These are phyloP conservation scores for Hymenoscyphus salicellus DNA, from an alignment of 2,329 filamentous ascomycete species.

Conservation along the genomic window DNA sequence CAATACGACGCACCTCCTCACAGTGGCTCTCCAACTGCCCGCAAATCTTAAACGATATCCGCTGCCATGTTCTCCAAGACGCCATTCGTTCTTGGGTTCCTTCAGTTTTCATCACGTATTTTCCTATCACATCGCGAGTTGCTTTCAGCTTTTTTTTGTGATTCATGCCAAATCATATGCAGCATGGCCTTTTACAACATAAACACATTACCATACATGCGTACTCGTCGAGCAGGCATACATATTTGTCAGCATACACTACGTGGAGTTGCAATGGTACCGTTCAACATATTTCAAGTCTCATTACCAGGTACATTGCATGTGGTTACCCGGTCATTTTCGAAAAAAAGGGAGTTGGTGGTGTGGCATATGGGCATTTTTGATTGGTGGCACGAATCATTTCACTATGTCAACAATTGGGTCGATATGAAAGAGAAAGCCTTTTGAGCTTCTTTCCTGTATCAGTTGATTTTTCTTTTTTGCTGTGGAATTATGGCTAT, in stretches of 20 bases:
- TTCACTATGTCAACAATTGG: slow-evolving; percentile 31
- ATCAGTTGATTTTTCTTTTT: slow-evolving; percentile 30
- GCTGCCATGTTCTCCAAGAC: neutral
- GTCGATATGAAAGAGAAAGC: slow-evolving; percentile 29
- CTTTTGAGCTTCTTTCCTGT: slow-evolving; percentile 30
- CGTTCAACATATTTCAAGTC: slow-evolving; percentile 32
- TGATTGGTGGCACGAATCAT: slow-evolving; percentile 30
- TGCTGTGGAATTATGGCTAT: slow-evolving; percentile 26
- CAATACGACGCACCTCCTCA: slow-evolving; percentile 34
- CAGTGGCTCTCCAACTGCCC: slow-evolving; percentile 32
- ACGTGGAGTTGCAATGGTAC: slow-evolving; percentile 28
- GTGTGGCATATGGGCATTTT: slow-evolving; percentile 26
- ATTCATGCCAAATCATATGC: slow-evolving; percentile 22
- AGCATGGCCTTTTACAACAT: slow-evolving; percentile 27
- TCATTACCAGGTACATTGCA: slow-evolving; percentile 30
- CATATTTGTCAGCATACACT: slow-evolving; percentile 32
- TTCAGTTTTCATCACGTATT: slow-evolving; percentile 3
- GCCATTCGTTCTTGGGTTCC: neutral
- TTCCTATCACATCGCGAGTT: slow-evolving; percentile 2
- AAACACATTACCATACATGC: slow-evolving; percentile 28
- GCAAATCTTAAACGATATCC: slow-evolving; percentile 27
- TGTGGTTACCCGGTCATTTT: slow-evolving; percentile 27
- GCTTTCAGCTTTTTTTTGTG: slow-evolving; percentile 9
- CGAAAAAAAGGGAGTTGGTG: slow-evolving; percentile 17
- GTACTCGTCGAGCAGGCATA: slow-evolving; percentile 28